phyloP scores from a whole-genome alignment of 148 eudicot genomes.

The Bassia scoparia region DNA sequence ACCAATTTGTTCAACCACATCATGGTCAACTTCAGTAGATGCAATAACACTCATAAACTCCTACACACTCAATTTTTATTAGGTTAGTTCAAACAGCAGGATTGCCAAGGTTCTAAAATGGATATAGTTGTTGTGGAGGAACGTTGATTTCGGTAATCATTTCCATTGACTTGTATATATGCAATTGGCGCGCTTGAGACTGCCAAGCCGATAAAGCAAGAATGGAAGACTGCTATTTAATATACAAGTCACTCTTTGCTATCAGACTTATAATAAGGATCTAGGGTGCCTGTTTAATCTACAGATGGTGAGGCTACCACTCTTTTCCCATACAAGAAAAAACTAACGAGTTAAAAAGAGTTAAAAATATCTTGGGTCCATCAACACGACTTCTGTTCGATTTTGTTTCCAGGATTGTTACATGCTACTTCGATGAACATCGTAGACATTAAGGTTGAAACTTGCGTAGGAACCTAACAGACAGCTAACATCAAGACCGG shows the following conservation, averaged over 20 bases:
- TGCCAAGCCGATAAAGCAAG: neutral
- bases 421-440: neutral
- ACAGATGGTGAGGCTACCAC: neutral
- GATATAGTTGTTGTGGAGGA: neutral
- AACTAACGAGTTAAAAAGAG: neutral
- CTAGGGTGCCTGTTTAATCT: neutral
- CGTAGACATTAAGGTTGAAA: neutral
- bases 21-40: neutral
- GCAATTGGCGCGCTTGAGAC: constrained; percentile 1
- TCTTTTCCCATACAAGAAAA: neutral
- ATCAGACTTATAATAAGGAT: neutral
- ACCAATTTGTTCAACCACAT: neutral
- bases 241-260: neutral
- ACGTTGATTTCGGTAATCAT: neutral
- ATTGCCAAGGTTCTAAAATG: neutral
- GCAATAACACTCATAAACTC: neutral
- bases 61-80: neutral
- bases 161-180: neutral
- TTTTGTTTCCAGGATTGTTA: neutral
- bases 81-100: constrained; percentile 8
- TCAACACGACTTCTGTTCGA: neutral
- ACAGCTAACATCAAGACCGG: neutral
- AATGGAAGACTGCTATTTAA: neutral
- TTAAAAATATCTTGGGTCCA: neutral
- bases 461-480: neutral